Evolutionary conservation across 1,284 basidiomycete species (phyloP).

Genomic region (Neonothopanus nambi): DNA sequence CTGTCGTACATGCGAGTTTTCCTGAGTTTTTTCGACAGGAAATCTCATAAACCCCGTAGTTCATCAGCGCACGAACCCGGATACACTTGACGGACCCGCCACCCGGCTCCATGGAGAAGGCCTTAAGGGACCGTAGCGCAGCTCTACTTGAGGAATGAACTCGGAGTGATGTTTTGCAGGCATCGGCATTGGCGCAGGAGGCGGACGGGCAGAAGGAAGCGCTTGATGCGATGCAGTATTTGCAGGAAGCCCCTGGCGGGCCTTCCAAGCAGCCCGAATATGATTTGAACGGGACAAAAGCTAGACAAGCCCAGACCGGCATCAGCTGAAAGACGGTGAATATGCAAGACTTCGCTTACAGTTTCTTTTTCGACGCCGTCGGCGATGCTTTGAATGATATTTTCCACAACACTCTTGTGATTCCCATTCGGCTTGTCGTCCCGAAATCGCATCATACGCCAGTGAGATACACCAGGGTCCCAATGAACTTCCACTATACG

Average conservation of each 20-base stretch:
- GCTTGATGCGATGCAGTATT: slow-evolving; percentile 15
- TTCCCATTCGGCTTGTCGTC: slow-evolving; percentile 93
- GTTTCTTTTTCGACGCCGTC: slow-evolving; percentile 88
- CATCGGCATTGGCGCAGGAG: slow-evolving; percentile 13
- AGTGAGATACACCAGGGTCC: slow-evolving; percentile 66
- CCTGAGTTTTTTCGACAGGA: no score
- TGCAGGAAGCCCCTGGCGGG: slow-evolving; percentile 44
- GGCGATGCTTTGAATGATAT: slow-evolving; percentile 83
- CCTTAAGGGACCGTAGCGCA: slow-evolving; percentile 66
- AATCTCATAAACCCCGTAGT: no score
- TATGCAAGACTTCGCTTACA: slow-evolving; percentile 44
- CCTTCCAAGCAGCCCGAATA: slow-evolving; percentile 73
- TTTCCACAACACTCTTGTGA: slow-evolving; percentile 78
- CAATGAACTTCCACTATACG: slow-evolving; percentile 93
- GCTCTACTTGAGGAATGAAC: slow-evolving; percentile 31
- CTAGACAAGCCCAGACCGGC: slow-evolving; percentile 34
- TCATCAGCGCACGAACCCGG: slow-evolving; percentile 64
- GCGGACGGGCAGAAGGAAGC: slow-evolving; percentile 18
- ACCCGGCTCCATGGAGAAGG: slow-evolving; percentile 71
- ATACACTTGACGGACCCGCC: slow-evolving; percentile 57
- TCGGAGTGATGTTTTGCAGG: slow-evolving; percentile 9
- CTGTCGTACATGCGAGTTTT: no score
- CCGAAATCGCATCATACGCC: slow-evolving; percentile 90
- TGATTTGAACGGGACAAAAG: slow-evolving; percentile 58
- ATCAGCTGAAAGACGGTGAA: not conserved